Evolutionary conservation across 2,329 filamentous ascomycete genomes (phyloP).

Genomic region (Penicillium sp.): DNA sequence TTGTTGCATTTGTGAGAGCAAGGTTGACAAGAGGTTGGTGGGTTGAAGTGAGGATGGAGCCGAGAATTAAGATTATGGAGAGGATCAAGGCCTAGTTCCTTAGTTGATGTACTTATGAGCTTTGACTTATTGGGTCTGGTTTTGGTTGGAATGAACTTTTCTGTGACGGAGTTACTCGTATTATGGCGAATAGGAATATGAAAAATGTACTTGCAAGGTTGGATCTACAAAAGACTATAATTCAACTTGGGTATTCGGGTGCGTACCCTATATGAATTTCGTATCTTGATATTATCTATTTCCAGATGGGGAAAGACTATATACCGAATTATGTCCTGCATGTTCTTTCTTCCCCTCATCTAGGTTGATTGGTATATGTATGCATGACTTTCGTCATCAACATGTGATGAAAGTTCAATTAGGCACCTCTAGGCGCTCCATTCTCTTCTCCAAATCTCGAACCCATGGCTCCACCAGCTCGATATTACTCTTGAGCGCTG

Average conservation of each 20-base stretch:
- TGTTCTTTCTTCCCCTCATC: background rate
- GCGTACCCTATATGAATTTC: background rate
- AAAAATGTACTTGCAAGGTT: background rate
- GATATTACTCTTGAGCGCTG: constrained; percentile 76
- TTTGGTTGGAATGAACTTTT: background rate
- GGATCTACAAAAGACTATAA: background rate
- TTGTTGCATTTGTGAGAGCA: constrained; percentile 32
- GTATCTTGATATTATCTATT: background rate
- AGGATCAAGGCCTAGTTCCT: constrained; percentile 11
- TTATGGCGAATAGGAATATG: background rate
- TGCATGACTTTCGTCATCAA: constrained; percentile 1
- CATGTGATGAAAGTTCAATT: constrained; percentile 9
- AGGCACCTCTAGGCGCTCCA: constrained; percentile 62
- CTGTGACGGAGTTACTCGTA: background rate
- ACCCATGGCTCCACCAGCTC: constrained; percentile 89
- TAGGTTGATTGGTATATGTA: background rate
- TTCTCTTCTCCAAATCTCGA: constrained; percentile 78
- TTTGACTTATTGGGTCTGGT: background rate
- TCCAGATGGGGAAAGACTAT: background rate
- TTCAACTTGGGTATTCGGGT: background rate
- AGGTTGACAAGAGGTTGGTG: constrained; percentile 57
- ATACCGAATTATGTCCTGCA: constrained; percentile 1
- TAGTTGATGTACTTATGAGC: background rate
- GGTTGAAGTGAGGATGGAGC: constrained; percentile 59
- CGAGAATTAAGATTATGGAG: constrained; percentile 57